phyloP scores from a whole-genome alignment of 176 grass and related monocot genomes.

The Ampelocalamus luodianensis region DNA sequence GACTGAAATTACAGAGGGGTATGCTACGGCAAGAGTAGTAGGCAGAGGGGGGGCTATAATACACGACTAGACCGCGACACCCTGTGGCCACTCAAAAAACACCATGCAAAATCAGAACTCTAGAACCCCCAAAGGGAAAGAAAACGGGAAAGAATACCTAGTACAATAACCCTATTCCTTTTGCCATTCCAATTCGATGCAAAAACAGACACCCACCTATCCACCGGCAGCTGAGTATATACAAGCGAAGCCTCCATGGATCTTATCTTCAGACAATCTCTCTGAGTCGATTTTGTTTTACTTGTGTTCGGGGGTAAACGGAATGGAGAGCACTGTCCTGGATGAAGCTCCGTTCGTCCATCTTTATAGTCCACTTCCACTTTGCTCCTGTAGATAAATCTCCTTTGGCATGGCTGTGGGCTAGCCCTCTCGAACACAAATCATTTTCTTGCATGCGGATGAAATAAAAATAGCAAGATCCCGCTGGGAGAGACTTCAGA shows the following conservation, averaged over 20 bases:
- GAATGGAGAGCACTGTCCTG: conserved; percentile 16
- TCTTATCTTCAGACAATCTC: conserved; percentile 42
- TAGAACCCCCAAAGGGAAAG: background rate
- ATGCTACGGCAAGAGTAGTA: conserved; percentile 33
- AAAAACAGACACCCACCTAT: conserved; percentile 39
- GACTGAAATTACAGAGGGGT: conserved; percentile 44
- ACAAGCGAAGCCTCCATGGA: conserved; percentile 54
- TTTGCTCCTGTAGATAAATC: conserved; percentile 42
- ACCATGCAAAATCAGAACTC: conserved; percentile 50
- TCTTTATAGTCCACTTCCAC: conserved; percentile 15
- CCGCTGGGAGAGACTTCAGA: conserved; percentile 39
- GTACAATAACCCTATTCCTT: conserved; percentile 59
- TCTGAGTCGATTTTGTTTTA: conserved; percentile 13
- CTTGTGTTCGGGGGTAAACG: conserved; percentile 11
- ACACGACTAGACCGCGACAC: conserved; percentile 41
- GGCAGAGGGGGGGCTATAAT: conserved; percentile 53
- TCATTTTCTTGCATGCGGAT: conserved; percentile 13
- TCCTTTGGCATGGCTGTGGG: conserved; percentile 18
- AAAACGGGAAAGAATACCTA: conserved; percentile 61
- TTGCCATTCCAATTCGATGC: conserved; percentile 54
- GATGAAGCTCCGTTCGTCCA: conserved; percentile 34
- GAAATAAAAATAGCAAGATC: conserved; percentile 44
- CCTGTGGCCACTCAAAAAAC: conserved; percentile 49
- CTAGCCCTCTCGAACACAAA: conserved; percentile 36
- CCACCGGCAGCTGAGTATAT: conserved; percentile 59